Base-by-base conservation (phyloP, 768 basidiomycete genomes). In the Pleurotus ostreatus region DNA sequence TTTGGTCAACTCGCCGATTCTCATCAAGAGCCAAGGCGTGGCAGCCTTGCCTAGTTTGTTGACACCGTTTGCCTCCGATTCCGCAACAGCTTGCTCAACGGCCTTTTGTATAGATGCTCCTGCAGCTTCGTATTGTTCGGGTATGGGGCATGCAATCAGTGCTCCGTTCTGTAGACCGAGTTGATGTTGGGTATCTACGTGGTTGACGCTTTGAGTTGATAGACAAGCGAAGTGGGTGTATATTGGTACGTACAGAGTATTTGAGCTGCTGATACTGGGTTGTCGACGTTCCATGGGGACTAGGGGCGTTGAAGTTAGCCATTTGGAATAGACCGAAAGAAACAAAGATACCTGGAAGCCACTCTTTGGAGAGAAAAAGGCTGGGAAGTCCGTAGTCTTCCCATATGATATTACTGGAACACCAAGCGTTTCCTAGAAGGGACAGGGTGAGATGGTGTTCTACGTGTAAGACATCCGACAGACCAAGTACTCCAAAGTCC, bases 11-110 rank as follows among this genome's bases (percentile, higher is more conserved):
- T 96, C 88, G 13, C 80, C 79, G 1, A 98, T 86, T 26, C 96
- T 84, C 44, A 79, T 76, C 26, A 99, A 75, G 8, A 99, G 74
- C 96, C 96, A 98, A 5, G 97, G 97, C 1, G 97, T 99, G 5
- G 82, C 94, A 58, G 93, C 90, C 63, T 97, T 98, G 2, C 97
- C 97, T 15, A 78, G 74, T 62, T 76, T 83, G 63, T 81, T 88
- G 46, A 96, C 74, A 2, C 94, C 93, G 60, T 86, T 88, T 57
- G 81, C 78, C 59, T 91, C 86, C 3, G 91, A 88, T 71, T 99
- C 96, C 12, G 68, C 66, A 4, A 99, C 80, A 5, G 97, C 97
- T 62, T 83, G 85, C 56, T 95, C 86, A 6, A 98, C 89, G 0
- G 86, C 85, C 43, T 75, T 66, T 67, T 98, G 94, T 12, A 97